Percentiles rank a stretch among this genome's conserved stretches.
phyloP scores from a whole-genome alignment of 2,329 filamentous ascomycete genomes.

The Teratosphaeriaceae sp. region DNA sequence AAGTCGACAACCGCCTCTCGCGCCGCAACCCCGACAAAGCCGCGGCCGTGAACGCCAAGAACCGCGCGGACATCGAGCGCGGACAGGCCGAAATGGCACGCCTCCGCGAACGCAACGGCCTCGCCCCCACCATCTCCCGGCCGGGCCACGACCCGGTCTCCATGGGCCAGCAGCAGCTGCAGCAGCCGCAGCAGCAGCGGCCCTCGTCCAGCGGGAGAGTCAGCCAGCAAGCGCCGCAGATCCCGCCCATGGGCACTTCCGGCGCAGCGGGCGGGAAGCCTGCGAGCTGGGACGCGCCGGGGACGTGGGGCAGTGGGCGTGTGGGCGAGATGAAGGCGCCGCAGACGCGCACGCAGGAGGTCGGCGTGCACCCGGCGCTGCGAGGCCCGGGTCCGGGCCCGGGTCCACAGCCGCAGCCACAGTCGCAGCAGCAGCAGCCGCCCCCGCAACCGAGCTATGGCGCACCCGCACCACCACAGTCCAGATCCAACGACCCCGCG shows the following conservation, averaged over 20 bases:
- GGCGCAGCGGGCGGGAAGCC: too few relatives aligned
- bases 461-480: background rate
- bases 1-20: constrained; percentile 24
- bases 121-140: background rate
- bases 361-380: background rate
- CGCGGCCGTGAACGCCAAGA: constrained; percentile 22
- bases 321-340: background rate
- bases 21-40: constrained; percentile 23
- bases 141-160: background rate
- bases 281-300: constrained; percentile 1
- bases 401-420: too few relatives aligned
- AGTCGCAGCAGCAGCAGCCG: background rate
- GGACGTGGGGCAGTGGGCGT: constrained; percentile 2
- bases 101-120: constrained; percentile 1
- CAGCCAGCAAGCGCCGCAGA: background rate
- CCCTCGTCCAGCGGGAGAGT: background rate
- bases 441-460: background rate
- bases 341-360: background rate
- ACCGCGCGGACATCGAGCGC: constrained; percentile 18
- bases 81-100: constrained; percentile 22
- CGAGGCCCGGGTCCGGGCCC: background rate
- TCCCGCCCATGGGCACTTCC: too few relatives aligned
- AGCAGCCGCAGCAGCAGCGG: too few relatives aligned
- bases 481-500: background rate
- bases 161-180: background rate